A percentile compares a stretch with the other conserved stretches of the same genome.
Conservation (phyloP, 495 filamentous ascomycete genomes). For the Rhypophila decipiens region DNA sequence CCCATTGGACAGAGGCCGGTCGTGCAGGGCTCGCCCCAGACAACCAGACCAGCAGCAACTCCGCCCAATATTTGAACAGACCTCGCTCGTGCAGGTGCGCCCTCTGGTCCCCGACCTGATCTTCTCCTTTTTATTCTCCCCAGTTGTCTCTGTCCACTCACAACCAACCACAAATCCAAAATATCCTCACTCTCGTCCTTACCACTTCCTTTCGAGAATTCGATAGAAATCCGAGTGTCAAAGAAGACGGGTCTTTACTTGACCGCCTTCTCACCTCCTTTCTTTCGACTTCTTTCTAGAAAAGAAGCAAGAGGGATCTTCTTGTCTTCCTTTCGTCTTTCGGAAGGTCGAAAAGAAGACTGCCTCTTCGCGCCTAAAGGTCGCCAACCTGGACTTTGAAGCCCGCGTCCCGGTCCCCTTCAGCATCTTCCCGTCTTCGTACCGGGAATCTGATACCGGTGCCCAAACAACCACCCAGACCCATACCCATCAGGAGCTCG, state of each 20-base stretch:
- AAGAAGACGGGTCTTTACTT: conserved; percentile 30
- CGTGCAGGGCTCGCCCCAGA: conserved; percentile 7
- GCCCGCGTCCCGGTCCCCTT: conserved; percentile 97
- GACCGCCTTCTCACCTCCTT: conserved; percentile 29
- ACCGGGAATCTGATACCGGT: conserved; percentile 83
- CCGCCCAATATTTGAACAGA: conserved; percentile 28
- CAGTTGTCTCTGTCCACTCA: conserved; percentile 17
- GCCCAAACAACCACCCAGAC: conserved; percentile 67
- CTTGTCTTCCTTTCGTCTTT: conserved; percentile 93
- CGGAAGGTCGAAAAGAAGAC: conserved; percentile 89
- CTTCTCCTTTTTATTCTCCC: conserved; percentile 18
- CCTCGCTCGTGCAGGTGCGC: conserved; percentile 21
- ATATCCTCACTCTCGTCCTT: conserved; percentile 12
- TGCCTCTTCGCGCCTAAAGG: conserved; percentile 59
- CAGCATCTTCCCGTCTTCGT: conserved; percentile 99
- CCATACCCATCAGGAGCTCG: conserved; percentile 71
- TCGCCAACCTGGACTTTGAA: conserved; percentile 99
- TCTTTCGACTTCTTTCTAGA: conserved; percentile 46
- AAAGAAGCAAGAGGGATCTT: conserved; percentile 79
- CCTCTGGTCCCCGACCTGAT: conserved; percentile 17
- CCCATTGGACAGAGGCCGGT: conserved; percentile 18
- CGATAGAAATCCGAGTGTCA: conserved; percentile 26
- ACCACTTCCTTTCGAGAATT: conserved; percentile 13
- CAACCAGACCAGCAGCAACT: conserved; percentile 22
- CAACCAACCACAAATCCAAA: conserved; percentile 20